Base-by-base conservation (phyloP, 495 filamentous ascomycete genomes). In the Penicillium dipodomyicola region DNA sequence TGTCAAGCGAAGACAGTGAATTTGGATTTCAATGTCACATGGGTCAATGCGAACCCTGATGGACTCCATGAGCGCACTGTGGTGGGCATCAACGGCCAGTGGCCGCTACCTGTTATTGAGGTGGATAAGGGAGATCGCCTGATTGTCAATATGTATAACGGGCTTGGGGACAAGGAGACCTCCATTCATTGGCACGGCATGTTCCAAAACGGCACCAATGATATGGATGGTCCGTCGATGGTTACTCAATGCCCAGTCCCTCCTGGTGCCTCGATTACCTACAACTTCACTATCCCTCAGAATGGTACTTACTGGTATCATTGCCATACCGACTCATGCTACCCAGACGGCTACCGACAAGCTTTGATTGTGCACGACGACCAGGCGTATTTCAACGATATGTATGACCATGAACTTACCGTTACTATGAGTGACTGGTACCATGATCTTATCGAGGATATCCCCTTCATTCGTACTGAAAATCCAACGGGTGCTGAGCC, bases 271-370 rank as follows among this genome's bases (percentile, higher is more conserved):
- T 80, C 75, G 23, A 82, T 91, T 46, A 88, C 80, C 6, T 92
- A 92, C 64, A 85, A 91, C 64, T 93, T 93, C 66, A 89, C 85
- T 7, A 86, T 91, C 67, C 74, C 87, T 55, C 85, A 91, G 67
- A 82, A 82, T 11, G 89, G 89, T 29, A 89, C 87, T 0, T 92
- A 90, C 70, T 92, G 90, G 90, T 92, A 92, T 62, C 89, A 92
- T 67, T 89, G 85, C 12, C 89, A 92, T 62, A 77, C 78, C 17
- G 72, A 74, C 42, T 80, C 76, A 6, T 87, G 89, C 65, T 91
- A 90, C 50, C 86, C 89, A 2, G 90, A 94, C 67, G 90, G 90
- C 29, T 78, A 89, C 32, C 79, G 87, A 44, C 87, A 86, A 1
- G 81, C 88, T 0, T 67, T 94, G 39, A 83, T 92, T 42, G 74